Conservation (phyloP, 495 filamentous ascomycete genomes). For the Podospora appendiculata region DNA sequence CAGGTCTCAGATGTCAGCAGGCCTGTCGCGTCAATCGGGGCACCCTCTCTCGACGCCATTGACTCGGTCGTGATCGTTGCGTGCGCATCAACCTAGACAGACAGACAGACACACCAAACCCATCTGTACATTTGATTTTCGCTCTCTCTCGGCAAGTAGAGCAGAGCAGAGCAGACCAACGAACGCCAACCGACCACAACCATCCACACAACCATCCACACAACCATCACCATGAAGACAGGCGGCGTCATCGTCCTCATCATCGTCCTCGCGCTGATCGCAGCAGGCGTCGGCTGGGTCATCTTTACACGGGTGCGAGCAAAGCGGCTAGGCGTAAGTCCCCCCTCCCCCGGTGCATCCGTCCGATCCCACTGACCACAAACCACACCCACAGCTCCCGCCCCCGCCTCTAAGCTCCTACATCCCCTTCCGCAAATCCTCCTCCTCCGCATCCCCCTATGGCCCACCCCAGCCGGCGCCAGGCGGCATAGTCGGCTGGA, state of each 20-base stretch:
- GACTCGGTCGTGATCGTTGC: too few relatives aligned
- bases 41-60: too few relatives aligned
- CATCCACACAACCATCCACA: too few relatives aligned
- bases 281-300: slow-evolving; percentile 39
- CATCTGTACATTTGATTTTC: too few relatives aligned
- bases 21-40: too few relatives aligned
- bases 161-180: too few relatives aligned
- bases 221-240: slow-evolving; percentile 27
- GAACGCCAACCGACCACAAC: too few relatives aligned
- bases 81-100: too few relatives aligned
- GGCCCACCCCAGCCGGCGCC: slow-evolving; percentile 43
- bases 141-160: too few relatives aligned
- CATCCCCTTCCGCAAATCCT: slow-evolving; percentile 41
- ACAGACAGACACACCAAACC: too few relatives aligned
- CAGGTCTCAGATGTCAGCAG: too few relatives aligned
- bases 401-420: slow-evolving; percentile 55
- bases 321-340: slow-evolving; percentile 49
- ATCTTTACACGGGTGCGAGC: slow-evolving; percentile 53
- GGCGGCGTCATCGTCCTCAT: slow-evolving; percentile 41
- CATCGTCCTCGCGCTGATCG: slow-evolving; percentile 41
- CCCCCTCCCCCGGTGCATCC: neutral
- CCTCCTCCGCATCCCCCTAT: slow-evolving; percentile 22
- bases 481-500: slow-evolving; percentile 53
- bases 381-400: slow-evolving; percentile 37
- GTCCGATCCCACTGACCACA: neutral